Percentiles rank a stretch among this genome's conserved stretches.
Conservation (phyloP, 192 early-diverging fungal genomes). For the Piromyces finnis region DNA sequence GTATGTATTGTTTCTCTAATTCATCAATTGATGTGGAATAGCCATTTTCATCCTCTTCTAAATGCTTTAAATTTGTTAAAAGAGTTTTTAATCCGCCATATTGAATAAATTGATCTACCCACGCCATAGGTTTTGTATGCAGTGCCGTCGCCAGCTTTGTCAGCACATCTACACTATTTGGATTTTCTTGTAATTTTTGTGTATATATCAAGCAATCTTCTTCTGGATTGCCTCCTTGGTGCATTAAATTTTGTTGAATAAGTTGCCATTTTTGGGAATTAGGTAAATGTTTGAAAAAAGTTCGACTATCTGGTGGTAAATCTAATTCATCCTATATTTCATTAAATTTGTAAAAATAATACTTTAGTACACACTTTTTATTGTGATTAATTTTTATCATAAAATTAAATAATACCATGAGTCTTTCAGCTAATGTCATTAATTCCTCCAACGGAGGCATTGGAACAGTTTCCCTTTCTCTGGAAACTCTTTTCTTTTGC, state of each 20-base stretch:
- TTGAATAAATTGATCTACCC: slow-evolving; percentile 29
- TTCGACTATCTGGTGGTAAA: not conserved
- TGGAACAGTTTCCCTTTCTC: not conserved
- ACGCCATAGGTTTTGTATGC: slow-evolving; percentile 22
- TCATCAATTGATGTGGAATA: slow-evolving; percentile 13
- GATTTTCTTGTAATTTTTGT: slow-evolving; percentile 12
- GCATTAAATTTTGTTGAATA: not conserved
- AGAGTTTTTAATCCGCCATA: slow-evolving; percentile 23
- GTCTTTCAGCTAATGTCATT: not conserved
- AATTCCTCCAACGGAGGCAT: not conserved
- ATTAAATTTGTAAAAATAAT: no score
- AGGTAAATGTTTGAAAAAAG: not conserved
- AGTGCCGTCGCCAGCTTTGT: slow-evolving; percentile 17
- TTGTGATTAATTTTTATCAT: no score
- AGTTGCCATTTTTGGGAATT: not conserved
- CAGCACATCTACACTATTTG: slow-evolving; percentile 15
- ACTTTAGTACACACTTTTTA: no score
- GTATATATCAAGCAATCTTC: not conserved
- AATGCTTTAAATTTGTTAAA: slow-evolving; percentile 14
- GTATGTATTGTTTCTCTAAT: slow-evolving; percentile 31
- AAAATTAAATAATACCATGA: not conserved
- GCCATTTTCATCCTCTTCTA: slow-evolving; percentile 13
- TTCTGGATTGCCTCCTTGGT: not conserved
- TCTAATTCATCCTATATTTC: not conserved
- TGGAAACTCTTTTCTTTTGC: not conserved